Evolutionary conservation across 202 grass and related monocot species (phyloP).

Genomic region (Zoysia matrella): DNA sequence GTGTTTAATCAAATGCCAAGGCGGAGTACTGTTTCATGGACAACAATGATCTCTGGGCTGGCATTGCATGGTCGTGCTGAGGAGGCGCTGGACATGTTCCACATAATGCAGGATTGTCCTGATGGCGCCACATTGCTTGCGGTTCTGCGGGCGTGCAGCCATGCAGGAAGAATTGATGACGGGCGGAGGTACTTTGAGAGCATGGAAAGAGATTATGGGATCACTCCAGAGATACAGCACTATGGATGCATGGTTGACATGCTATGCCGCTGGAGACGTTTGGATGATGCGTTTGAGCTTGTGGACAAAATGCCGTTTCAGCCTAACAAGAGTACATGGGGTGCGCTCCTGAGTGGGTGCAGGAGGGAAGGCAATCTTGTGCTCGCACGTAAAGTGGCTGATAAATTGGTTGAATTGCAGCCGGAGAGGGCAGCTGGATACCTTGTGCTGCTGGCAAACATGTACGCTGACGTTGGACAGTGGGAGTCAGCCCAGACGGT

Average conservation of each 20-base stretch:
- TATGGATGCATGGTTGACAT: conserved; percentile 73
- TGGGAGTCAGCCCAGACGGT: conserved; percentile 46
- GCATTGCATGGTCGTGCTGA: conserved; percentile 43
- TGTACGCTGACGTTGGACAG: conserved; percentile 44
- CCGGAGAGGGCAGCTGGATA: conserved; percentile 56
- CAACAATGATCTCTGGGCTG: conserved; percentile 70
- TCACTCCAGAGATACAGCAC: conserved; percentile 56
- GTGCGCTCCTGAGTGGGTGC: conserved; percentile 61
- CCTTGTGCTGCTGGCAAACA: conserved; percentile 64
- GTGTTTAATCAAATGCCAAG: conserved; percentile 57
- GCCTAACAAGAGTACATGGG: conserved; percentile 50
- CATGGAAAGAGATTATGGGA: conserved; percentile 57
- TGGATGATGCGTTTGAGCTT: conserved; percentile 54
- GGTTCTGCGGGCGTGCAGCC: conserved; percentile 56
- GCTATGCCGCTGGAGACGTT: conserved; percentile 54
- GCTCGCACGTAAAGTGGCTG: conserved; percentile 50
- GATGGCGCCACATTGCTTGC: conserved; percentile 59
- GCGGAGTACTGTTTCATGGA: conserved; percentile 66
- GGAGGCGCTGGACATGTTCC: conserved; percentile 61
- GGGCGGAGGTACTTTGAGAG: conserved; percentile 51
- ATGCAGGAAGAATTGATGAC: conserved; percentile 50
- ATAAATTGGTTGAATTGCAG: conserved; percentile 51
- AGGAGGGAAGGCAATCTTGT: conserved; percentile 53
- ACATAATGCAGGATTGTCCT: conserved; percentile 50
- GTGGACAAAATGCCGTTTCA: conserved; percentile 57